These are phyloP conservation scores for Clarkia xantiana DNA, from an alignment of 345 rosid genomes.

Conservation along the genomic window DNA sequence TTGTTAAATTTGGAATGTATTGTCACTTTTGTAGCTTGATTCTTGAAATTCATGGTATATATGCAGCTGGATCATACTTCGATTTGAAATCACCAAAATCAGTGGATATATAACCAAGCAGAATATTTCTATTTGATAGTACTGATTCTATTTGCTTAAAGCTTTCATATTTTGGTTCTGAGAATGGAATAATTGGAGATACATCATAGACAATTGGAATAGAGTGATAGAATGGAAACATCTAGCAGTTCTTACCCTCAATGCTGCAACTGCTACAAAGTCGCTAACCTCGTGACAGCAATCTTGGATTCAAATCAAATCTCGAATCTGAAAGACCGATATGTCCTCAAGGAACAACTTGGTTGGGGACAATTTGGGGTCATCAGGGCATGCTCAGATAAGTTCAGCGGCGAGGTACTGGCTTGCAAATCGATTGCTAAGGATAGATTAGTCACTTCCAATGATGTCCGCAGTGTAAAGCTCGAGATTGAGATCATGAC, in stretches of 20 bases:
- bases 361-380: slow-evolving; percentile 83
- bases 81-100: too few relatives aligned
- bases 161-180: too few relatives aligned
- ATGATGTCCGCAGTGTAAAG: slow-evolving; percentile 36
- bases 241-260: slow-evolving; percentile 15
- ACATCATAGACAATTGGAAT: slow-evolving; percentile 8
- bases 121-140: too few relatives aligned
- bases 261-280: slow-evolving; percentile 32
- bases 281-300: slow-evolving; percentile 25
- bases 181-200: background rate
- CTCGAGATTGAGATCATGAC: slow-evolving; percentile 61
- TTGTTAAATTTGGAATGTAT: too few relatives aligned
- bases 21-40: too few relatives aligned
- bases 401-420: slow-evolving; percentile 33
- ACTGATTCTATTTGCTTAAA: too few relatives aligned
- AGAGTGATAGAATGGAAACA: slow-evolving; percentile 35
- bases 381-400: slow-evolving; percentile 59
- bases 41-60: too few relatives aligned
- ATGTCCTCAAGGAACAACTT: slow-evolving; percentile 49
- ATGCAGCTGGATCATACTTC: too few relatives aligned
- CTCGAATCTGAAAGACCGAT: slow-evolving; percentile 48
- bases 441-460: slow-evolving; percentile 37
- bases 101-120: too few relatives aligned
- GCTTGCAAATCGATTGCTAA: slow-evolving; percentile 56
- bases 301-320: slow-evolving; percentile 39